A percentile compares a stretch with the other conserved stretches of the same genome.
phyloP scores from a whole-genome alignment of 2,329 filamentous ascomycete genomes.

The Phyllosticta citriasiana region DNA sequence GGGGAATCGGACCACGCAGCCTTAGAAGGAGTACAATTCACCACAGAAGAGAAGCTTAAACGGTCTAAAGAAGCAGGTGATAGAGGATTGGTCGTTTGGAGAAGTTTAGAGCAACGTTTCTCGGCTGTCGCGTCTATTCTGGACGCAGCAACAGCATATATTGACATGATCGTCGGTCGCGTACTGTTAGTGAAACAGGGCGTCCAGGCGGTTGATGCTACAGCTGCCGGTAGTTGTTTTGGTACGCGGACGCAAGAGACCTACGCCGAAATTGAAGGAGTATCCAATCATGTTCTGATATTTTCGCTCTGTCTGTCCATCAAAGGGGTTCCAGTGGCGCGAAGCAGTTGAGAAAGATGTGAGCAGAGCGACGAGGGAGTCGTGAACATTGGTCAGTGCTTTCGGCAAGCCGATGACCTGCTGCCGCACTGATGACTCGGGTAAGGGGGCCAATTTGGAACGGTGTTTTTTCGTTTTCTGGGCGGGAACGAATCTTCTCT shows the following conservation, averaged over 20 bases:
- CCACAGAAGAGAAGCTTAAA: neutral
- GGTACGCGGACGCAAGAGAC: neutral
- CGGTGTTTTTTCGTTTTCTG: neutral
- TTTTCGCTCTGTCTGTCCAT: neutral
- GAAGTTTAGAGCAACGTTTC: neutral
- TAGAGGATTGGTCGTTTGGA: neutral
- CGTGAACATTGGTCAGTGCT: neutral
- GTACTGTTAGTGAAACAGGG: neutral
- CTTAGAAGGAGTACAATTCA: neutral
- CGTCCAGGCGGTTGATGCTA: neutral
- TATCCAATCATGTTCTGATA: neutral
- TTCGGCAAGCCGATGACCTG: neutral
- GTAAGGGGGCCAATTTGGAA: neutral
- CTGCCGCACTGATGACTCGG: neutral
- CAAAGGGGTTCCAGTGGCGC: neutral
- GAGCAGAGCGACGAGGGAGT: neutral
- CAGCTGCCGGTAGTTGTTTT: neutral
- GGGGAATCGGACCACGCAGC: neutral
- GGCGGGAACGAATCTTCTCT: neutral
- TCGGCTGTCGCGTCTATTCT: neutral
- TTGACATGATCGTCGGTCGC: neutral
- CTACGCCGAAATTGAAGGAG: neutral
- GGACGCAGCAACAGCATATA: neutral
- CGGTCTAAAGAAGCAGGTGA: neutral
- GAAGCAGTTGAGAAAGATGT: neutral